Evolutionary conservation across 495 filamentous ascomycete species (phyloP).

Genomic region (Xylaria nigripes): DNA sequence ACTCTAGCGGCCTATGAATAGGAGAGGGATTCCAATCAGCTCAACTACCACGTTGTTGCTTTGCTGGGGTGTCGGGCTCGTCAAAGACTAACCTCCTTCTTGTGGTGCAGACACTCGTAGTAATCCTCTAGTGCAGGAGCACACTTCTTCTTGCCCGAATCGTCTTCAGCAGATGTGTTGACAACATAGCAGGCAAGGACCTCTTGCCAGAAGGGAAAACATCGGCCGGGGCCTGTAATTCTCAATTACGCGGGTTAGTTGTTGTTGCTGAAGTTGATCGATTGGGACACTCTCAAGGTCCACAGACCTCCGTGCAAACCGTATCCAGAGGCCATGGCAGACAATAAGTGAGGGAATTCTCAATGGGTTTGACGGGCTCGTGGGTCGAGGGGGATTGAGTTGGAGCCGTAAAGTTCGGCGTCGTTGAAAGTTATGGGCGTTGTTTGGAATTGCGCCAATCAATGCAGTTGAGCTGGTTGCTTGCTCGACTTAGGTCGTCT

Average conservation of each 20-base stretch:
- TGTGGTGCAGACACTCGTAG: conserved; percentile 96
- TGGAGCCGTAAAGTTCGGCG: conserved; percentile 2
- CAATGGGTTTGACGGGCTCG: not conserved
- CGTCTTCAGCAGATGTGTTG: conserved; percentile 65
- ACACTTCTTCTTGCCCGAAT: conserved; percentile 82
- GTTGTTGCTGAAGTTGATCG: conserved; percentile 11
- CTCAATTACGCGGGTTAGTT: conserved; percentile 8
- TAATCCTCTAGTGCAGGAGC: conserved; percentile 86
- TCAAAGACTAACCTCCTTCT: conserved; percentile 70
- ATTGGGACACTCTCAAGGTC: conserved; percentile 11
- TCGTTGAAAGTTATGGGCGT: not conserved
- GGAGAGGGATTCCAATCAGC: conserved; percentile 3
- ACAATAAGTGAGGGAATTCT: not conserved
- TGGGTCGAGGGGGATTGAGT: conserved; percentile 1
- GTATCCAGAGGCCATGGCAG: conserved; percentile 15
- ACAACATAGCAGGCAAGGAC: conserved; percentile 83
- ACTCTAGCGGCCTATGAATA: conserved; percentile 64
- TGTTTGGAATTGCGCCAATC: conserved; percentile 5
- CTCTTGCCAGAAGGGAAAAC: conserved; percentile 99
- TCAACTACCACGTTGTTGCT: not conserved
- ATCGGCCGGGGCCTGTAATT: conserved; percentile 68
- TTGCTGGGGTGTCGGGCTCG: not conserved
- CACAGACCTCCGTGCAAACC: conserved; percentile 50
- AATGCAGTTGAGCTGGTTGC: conserved; percentile 8
- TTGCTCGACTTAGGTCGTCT: not conserved